Evolutionary conservation across 495 filamentous ascomycete species (phyloP), one percentile per base, ranked within the genome.

Genomic region (Talaromyces stipitatus): DNA sequence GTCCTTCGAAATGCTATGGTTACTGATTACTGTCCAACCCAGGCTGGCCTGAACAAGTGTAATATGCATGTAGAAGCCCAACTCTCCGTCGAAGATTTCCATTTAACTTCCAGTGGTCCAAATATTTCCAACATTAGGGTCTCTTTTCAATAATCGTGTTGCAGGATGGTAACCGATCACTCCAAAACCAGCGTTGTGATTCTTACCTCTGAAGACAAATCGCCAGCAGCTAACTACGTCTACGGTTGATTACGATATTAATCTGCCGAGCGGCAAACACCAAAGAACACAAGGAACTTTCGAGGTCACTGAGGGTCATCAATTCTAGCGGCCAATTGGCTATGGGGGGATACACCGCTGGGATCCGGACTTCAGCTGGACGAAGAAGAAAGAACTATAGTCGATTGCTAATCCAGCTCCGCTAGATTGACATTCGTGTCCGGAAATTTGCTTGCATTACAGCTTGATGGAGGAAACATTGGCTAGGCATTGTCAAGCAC

Each of bases 391-490:
- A 62, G 86, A 89, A 64, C n/a, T n/a, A n/a, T n/a, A n/a, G n/a
- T n/a, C n/a, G n/a, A n/a, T n/a, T n/a, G n/a, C n/a, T n/a, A 77
- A 76, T 52, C 65, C 64, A 4, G 60, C 84, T 7, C 14, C 32
- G 11, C 52, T 61, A 58, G 70, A 71, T 78, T 54, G 74, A 79
- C 50, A 32, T 58, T 12, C 65, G 67, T 30, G 70, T 86, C 14
- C 76, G 72, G 54, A 60, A 67, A 12, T 78, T 89, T 87, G 69
- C 87, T 89, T 53, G 84, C 84, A 1, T 72, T 90, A 26, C 84
- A 90, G 56, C 69, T 89, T 4, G 86, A 91, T 61, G 76, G 86
- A 32, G 80, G 82, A 16, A 90, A 89, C 60, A 78, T 87, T 47
- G 58, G 64, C 16, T 78, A 86, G 61, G 83, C 85, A 2, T 62